Percentiles rank a stretch among this genome's conserved stretches.
Evolutionary conservation across 1,139 yeast genomes (phyloP).

Genomic region (Zygosaccharomyces pseudobailii): DNA sequence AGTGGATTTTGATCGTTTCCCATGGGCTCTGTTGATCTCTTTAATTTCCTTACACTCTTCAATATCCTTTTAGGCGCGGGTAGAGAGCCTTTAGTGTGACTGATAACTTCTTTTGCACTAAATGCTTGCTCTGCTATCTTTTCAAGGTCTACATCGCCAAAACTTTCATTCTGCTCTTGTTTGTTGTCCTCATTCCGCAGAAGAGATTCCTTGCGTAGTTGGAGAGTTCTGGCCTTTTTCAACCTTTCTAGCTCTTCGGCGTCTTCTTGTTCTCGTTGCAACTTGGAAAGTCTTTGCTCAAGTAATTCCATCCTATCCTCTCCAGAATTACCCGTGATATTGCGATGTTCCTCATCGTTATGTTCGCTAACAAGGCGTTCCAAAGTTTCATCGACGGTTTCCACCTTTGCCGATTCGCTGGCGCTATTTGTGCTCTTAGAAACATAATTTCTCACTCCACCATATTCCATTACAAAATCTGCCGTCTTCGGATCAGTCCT

Average conservation of each 20-base stretch:
- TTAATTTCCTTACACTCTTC: not conserved
- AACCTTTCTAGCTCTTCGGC: slow-evolving; percentile 56
- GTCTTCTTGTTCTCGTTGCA: slow-evolving; percentile 65
- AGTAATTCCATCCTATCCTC: slow-evolving; percentile 52
- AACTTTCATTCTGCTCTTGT: not conserved
- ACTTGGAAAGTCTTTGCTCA: slow-evolving; percentile 59
- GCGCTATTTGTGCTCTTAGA: slow-evolving; percentile 38
- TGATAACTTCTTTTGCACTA: not conserved
- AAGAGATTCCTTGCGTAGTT: slow-evolving; percentile 8
- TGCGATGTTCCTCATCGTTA: slow-evolving; percentile 43
- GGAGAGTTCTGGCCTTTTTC: slow-evolving; percentile 11
- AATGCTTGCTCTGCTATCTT: slow-evolving; percentile 12
- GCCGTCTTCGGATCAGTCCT: slow-evolving; percentile 84
- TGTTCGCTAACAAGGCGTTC: slow-evolving; percentile 67
- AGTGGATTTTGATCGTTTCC: not conserved
- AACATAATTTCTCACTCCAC: slow-evolving; percentile 74
- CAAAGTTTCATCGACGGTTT: slow-evolving; percentile 69
- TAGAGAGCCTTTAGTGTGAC: not conserved
- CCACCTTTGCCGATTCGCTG: slow-evolving; percentile 29
- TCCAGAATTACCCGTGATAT: slow-evolving; percentile 37
- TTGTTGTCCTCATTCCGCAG: no score
- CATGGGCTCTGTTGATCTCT: not conserved
- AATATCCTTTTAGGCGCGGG: not conserved
- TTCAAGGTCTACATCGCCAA: slow-evolving; percentile 4
- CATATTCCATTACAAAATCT: slow-evolving; percentile 72